These are phyloP conservation scores for Cutaneotrichosporon dermatis DNA, from an alignment of 1,284 basidiomycete species.

Conservation along the genomic window DNA sequence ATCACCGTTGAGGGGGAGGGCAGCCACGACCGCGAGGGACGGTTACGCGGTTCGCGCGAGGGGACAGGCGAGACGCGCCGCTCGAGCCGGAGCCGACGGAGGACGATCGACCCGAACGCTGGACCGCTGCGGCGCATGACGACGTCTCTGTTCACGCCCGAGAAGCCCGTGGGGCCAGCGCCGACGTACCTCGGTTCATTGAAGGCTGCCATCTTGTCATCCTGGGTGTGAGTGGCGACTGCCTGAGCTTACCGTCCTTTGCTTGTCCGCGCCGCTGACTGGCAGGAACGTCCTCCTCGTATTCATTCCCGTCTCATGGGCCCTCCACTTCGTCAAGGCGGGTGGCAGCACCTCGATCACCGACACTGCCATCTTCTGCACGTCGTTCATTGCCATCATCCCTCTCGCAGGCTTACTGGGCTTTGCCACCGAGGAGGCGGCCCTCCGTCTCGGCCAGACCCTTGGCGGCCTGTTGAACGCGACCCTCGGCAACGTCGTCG, in stretches of 20 bases:
- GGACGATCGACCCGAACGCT: background rate
- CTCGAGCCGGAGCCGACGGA: background rate
- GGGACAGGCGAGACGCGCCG: too few relatives aligned
- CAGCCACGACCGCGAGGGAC: too few relatives aligned
- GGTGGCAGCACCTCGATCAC: conserved; percentile 40
- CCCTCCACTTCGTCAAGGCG: conserved; percentile 46
- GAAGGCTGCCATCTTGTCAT: conserved; percentile 42
- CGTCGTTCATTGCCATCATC: conserved; percentile 50
- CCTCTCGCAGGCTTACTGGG: conserved; percentile 67
- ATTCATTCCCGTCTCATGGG: conserved; percentile 52
- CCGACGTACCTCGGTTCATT: conserved; percentile 43
- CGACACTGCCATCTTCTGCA: conserved; percentile 45
- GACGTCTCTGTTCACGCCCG: conserved; percentile 45
- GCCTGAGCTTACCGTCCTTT: too few relatives aligned
- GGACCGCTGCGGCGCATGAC: conserved; percentile 32
- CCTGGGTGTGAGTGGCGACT: conserved; percentile 44
- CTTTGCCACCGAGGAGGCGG: conserved; percentile 82
- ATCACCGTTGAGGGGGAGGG: conserved; percentile 1
- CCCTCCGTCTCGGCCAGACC: conserved; percentile 68
- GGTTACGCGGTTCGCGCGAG: too few relatives aligned
- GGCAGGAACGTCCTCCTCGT: conserved; percentile 49
- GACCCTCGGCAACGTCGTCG: conserved; percentile 52
- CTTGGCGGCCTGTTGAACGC: conserved; percentile 55
- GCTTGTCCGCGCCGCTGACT: background rate
- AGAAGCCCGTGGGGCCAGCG: conserved; percentile 42